Evolutionary conservation across 164 flowering plant genomes (phyloP).

Genomic region (Nymphaea thermarum): DNA sequence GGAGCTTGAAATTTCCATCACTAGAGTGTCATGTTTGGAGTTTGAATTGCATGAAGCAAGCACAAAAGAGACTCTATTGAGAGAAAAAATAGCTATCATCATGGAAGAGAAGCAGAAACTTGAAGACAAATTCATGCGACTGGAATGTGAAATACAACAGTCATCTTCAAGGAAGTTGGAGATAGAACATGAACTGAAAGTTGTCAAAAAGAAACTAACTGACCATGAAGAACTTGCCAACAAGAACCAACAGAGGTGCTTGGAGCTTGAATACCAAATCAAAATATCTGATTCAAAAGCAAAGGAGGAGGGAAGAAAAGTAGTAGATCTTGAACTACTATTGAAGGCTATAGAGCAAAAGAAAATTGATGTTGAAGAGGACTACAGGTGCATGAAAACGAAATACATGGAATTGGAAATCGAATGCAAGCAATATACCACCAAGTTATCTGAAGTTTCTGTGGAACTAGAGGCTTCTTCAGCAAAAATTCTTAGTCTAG

Average conservation of each 20-base stretch:
- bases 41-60: conserved; percentile 35
- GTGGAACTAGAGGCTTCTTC: conserved; percentile 47
- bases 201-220: conserved; percentile 37
- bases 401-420: conserved; percentile 43
- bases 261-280: conserved; percentile 49
- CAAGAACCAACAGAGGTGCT: conserved; percentile 40
- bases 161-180: conserved; percentile 39
- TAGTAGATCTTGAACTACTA: conserved; percentile 51
- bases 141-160: too few species aligned
- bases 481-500: conserved; percentile 43
- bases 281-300: conserved; percentile 39
- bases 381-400: conserved; percentile 36
- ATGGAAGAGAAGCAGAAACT: too few species aligned
- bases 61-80: conserved; percentile 52
- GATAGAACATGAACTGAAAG: conserved; percentile 57
- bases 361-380: conserved; percentile 72
- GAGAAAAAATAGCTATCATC: conserved; percentile 21
- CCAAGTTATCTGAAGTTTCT: conserved; percentile 42
- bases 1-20: conserved; percentile 46
- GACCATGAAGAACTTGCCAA: conserved; percentile 4
- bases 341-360: conserved; percentile 54
- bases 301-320: conserved; percentile 41
- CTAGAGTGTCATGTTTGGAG: conserved; percentile 52
- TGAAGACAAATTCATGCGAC: too few species aligned
- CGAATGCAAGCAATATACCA: conserved; percentile 30